Evolutionary conservation across 2,329 filamentous ascomycete genomes (phyloP), one percentile per base, ranked within the genome.

Genomic region (Uncinocarpus reesii): DNA sequence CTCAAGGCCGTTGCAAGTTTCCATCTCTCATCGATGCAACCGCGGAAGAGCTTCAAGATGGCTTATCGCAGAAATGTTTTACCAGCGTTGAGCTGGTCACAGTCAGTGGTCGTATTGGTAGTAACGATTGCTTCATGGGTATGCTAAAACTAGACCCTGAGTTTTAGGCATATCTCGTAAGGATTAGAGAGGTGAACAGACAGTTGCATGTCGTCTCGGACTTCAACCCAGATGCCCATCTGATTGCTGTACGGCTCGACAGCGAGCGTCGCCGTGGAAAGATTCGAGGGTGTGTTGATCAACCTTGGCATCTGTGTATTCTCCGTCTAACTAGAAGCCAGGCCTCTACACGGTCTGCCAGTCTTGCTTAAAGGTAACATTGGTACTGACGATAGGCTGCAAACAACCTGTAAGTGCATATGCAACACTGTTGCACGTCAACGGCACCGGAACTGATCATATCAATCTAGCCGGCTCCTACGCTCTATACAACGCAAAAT

Each of bases 321-420:
- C 13, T 15, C 16, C 5, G 11, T 31, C 37, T 37, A 36, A 42
- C 37, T 42, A n/a, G 36, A 35, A 38, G 21, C 76, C 7, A 74
- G 80, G 0, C 76, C 76, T 0, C 68, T 86, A 1, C 81, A 86
- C 58, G 82, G 82, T 5, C 81, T 86, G 20, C 82, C 82, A 0
- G 82, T 83, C 57, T 68, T 80, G 0, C 73, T 84, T 53, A 86
- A 86, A 61, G 81, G 85, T 59, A 83, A 82, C 58, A 80, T 82
- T 44, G 78, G 70, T 10, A 77, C 75, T 1, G 76, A 75, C 52
- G 81, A 84, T 60, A 73, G 73, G 48, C 76, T 85, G 71, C 73
- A 84, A 57, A 85, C 81, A 0, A 84, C 81, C 10, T 48, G 51
- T 53, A 29, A 32, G 45, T 40, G 7, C 15, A 2, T n/a, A 10